phyloP scores from a whole-genome alignment of 2,329 filamentous ascomycete species.

The Leptographium lundbergii region DNA sequence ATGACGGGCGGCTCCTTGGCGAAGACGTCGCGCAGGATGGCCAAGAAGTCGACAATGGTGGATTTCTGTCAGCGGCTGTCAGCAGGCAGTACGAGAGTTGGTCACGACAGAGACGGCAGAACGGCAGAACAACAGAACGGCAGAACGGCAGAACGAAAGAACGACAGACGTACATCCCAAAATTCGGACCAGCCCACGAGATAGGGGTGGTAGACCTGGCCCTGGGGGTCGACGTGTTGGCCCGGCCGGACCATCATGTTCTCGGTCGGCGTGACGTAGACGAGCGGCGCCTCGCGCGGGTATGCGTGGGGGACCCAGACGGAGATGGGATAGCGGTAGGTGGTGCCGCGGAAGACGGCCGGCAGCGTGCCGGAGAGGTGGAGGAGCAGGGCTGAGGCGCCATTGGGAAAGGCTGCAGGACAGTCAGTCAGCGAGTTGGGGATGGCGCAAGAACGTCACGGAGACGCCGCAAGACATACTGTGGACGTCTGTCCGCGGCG shows the following conservation, averaged over 20 bases:
- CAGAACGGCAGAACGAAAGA: no score
- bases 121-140: no score
- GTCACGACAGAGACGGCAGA: no score
- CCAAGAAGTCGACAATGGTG: slow-evolving; percentile 68
- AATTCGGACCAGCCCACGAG: slow-evolving; percentile 78
- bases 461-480: slow-evolving; percentile 42
- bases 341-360: slow-evolving; percentile 78
- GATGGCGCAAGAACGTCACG: not conserved
- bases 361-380: slow-evolving; percentile 80
- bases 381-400: slow-evolving; percentile 72
- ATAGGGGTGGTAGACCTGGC: slow-evolving; percentile 91
- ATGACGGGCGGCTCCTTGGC: slow-evolving; percentile 90
- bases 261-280: slow-evolving; percentile 78
- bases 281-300: slow-evolving; percentile 70
- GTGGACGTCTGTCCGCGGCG: slow-evolving; percentile 86
- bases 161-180: slow-evolving; percentile 80
- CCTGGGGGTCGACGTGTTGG: slow-evolving; percentile 89
- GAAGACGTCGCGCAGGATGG: slow-evolving; percentile 74
- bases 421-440: not conserved
- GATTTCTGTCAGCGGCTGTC: slow-evolving; percentile 49
- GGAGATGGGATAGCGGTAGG: slow-evolving; percentile 82
- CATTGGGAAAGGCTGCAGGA: slow-evolving; percentile 69
- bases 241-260: slow-evolving; percentile 84
- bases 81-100: not conserved
- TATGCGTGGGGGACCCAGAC: slow-evolving; percentile 91